Percentiles rank a stretch among this genome's conserved stretches.
Evolutionary conservation across 345 rosid species (phyloP).

Genomic region (Camelina hispida): DNA sequence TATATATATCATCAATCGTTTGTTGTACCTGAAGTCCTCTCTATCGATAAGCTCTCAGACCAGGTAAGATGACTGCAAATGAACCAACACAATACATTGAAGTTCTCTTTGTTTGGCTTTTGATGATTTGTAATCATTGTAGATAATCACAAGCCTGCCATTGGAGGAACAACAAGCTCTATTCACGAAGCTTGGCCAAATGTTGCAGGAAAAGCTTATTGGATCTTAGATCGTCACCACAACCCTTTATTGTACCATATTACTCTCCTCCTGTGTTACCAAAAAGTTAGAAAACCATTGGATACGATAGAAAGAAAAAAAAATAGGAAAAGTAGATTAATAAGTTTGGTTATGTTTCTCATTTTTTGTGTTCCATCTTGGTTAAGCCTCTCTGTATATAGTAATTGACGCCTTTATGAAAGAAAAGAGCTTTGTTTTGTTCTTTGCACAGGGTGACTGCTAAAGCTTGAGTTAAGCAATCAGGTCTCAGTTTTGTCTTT

Average conservation of each 20-base stretch:
- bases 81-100: neutral
- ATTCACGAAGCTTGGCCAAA: constrained; percentile 67
- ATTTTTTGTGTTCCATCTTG: neutral
- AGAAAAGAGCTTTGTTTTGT: constrained; percentile 6
- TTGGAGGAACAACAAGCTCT: constrained; percentile 79
- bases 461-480: too few relatives aligned
- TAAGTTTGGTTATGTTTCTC: constrained; percentile 23
- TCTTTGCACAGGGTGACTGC: too few relatives aligned
- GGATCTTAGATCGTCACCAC: constrained; percentile 34
- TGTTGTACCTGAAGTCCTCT: constrained; percentile 58
- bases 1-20: constrained; percentile 94
- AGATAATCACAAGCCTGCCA: constrained; percentile 70
- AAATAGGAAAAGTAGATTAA: neutral
- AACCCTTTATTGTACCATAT: constrained; percentile 3
- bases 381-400: constrained; percentile 30
- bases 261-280: neutral
- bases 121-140: neutral
- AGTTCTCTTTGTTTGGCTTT: constrained; percentile 8
- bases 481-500: too few relatives aligned
- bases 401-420: neutral
- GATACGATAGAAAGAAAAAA: neutral
- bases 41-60: constrained; percentile 74
- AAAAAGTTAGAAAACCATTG: neutral
- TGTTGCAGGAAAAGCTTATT: constrained; percentile 59
- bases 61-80: constrained; percentile 54